Evolutionary conservation across 495 filamentous ascomycete genomes (phyloP).

Genomic region (Xylaria flabelliformis): DNA sequence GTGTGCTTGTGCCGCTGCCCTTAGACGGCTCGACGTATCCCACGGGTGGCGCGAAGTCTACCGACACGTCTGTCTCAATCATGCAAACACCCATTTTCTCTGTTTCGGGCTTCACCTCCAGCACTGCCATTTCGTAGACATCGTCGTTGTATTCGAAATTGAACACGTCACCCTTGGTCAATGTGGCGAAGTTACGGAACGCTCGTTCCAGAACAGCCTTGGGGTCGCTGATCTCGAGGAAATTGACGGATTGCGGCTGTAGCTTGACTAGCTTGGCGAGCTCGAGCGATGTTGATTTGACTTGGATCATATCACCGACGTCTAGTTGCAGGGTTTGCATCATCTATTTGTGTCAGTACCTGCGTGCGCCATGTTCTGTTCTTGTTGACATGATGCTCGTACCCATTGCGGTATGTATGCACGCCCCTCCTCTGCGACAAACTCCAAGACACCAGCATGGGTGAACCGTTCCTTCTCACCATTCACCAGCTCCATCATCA

Average conservation of each 20-base stretch:
- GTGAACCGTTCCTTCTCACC: conserved; percentile 77
- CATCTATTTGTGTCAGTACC: conserved; percentile 61
- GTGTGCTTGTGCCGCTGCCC: conserved; percentile 67
- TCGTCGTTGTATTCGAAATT: conserved; percentile 95
- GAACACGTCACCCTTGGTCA: conserved; percentile 91
- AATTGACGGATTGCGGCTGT: conserved; percentile 87
- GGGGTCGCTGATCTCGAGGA: conserved; percentile 95
- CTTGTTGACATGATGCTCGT: conserved; percentile 36
- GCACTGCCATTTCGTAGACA: conserved; percentile 86
- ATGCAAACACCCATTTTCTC: conserved; percentile 84
- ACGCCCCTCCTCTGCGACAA: conserved; percentile 95
- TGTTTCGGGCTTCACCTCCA: conserved; percentile 87
- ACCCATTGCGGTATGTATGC: conserved; percentile 97
- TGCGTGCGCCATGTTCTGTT: neutral
- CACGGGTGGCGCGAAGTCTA: conserved; percentile 93
- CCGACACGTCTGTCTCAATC: conserved; percentile 91
- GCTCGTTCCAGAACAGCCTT: conserved; percentile 98
- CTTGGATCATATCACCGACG: conserved; percentile 90
- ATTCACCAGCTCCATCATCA: conserved; percentile 94
- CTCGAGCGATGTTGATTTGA: conserved; percentile 91
- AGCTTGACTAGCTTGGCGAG: conserved; percentile 92
- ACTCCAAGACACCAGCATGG: conserved; percentile 95
- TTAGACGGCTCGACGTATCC: conserved; percentile 87
- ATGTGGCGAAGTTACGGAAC: conserved; percentile 91
- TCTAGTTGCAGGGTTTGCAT: conserved; percentile 92